Conservation (phyloP, 2,329 filamentous ascomycete genomes). For the Penicillium sp. region DNA sequence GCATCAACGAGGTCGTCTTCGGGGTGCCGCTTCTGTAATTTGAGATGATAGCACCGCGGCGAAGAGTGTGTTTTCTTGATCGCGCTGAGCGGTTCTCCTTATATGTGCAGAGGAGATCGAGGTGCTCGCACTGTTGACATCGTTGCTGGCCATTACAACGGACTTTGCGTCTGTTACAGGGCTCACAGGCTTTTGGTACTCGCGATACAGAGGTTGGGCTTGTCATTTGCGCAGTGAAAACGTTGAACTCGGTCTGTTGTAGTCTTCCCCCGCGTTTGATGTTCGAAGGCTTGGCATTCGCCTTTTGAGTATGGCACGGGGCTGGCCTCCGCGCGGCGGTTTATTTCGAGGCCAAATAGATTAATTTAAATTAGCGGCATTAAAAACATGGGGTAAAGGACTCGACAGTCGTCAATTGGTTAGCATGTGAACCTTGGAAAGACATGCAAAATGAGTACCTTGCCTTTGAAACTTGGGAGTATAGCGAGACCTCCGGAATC, state of each 20-base stretch:
- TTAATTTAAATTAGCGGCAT: background rate
- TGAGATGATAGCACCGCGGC: slow-evolving; percentile 45
- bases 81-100: slow-evolving; percentile 32
- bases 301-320: background rate
- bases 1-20: background rate
- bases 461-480: background rate
- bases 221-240: background rate
- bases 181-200: slow-evolving; percentile 44
- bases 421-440: too few relatives aligned
- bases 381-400: background rate
- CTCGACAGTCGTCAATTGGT: background rate
- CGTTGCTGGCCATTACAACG: slow-evolving; percentile 50
- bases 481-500: too few relatives aligned
- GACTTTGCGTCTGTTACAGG: slow-evolving; percentile 50
- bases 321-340: background rate
- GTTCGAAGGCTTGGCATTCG: slow-evolving; percentile 3
- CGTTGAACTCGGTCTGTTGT: background rate
- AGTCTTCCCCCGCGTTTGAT: slow-evolving; percentile 5
- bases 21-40: slow-evolving; percentile 34
- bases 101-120: slow-evolving; percentile 51
- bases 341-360: background rate
- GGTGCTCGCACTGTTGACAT: slow-evolving; percentile 47
- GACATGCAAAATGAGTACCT: background rate
- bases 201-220: slow-evolving; percentile 6
- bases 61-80: slow-evolving; percentile 40